A percentile compares a stretch with the other conserved stretches of the same genome.
phyloP scores from a whole-genome alignment of 352 stramenopile genomes.

The Saprolegnia parasitica region DNA sequence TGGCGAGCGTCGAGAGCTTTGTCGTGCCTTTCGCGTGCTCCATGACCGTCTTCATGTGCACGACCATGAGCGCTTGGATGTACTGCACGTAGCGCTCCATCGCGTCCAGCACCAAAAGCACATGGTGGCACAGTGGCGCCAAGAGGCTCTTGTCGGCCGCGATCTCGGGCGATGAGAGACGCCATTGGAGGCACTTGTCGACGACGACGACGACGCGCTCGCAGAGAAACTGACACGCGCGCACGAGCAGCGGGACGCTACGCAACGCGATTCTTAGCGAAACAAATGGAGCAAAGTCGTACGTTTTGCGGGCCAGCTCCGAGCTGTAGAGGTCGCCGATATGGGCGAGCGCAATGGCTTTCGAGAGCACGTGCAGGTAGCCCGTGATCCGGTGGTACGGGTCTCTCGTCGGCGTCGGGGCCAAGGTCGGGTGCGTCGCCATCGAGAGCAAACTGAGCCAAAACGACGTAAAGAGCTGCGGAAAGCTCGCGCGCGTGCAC shows the following conservation, averaged over 20 bases:
- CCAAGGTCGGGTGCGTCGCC: neutral
- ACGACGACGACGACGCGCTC: conserved; percentile 15
- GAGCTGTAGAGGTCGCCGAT: conserved; percentile 10
- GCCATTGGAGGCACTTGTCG: conserved; percentile 24
- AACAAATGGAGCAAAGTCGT: no score
- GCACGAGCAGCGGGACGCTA: conserved; percentile 22
- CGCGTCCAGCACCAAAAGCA: conserved; percentile 3
- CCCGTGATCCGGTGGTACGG: neutral
- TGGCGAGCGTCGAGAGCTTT: conserved; percentile 12
- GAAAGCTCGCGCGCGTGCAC: conserved; percentile 17
- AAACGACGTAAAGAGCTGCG: conserved; percentile 6
- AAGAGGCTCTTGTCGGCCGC: neutral
- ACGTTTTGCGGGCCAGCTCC: conserved; percentile 21
- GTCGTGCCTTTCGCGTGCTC: neutral
- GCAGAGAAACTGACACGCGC: conserved; percentile 25
- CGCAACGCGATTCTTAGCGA: no score
- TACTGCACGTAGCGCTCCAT: conserved; percentile 25
- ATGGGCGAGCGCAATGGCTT: conserved; percentile 7
- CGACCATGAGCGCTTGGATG: conserved; percentile 12
- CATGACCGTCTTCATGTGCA: conserved; percentile 16
- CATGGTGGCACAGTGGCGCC: conserved; percentile 6
- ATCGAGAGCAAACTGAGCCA: conserved; percentile 20
- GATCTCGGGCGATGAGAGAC: neutral
- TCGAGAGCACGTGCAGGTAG: conserved; percentile 1
- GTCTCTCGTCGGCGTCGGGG: neutral